Evolutionary conservation across 192 early-diverging fungal genomes (phyloP), one percentile per base, ranked within the genome.

Genomic region (Podila clonocystis): DNA sequence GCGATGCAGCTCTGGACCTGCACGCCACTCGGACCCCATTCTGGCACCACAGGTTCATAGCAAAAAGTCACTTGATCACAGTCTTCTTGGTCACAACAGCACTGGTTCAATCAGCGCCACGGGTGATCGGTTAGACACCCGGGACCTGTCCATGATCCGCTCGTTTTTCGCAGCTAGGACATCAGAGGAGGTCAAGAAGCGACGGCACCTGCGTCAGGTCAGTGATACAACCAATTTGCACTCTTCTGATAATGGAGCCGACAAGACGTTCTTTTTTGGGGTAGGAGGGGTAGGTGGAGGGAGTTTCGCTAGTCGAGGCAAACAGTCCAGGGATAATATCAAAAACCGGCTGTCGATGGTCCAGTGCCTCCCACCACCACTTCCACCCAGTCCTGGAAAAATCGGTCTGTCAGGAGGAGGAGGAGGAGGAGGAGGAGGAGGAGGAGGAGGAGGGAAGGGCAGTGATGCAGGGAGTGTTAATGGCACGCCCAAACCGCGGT

Each of bases 1-100:
- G 55, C 41, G 77, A 17, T 80, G 63, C 4, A 72, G 69, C 28
- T 80, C 77, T 20, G 77, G 77, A 34, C 77, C 77, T 2, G 77
- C 71, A 2, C 66, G 71, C 9, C 66, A 73, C 15, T 59, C 62
- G 1, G 77, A 80, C 17, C 38, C 36, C 20, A 45, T 12, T 7
- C 6, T 64, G 9, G 13, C 60, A 15, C 28, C 17, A 11, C 19
- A 28, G 31, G 30, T 29, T 19, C 60, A 33, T 0, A 62, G 62
- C 52, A 5, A 66, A 20, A 9, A 17, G 20, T 36, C 50, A 22
- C 52, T 55, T 5, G 52, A 55, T 26, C 20, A 24, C 24, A 55
- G 22, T 24, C 52, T 24, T 26, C 41, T 45, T 4, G 41, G 41
- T 9, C 52, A 26, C n/a, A 55, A 55, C 52, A 55, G 52, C n/a